A percentile compares a stretch with the other conserved stretches of the same genome.
These are phyloP conservation scores for Tolypocladium ophioglossoides DNA, from an alignment of 2,329 filamentous ascomycete species.

Conservation along the genomic window DNA sequence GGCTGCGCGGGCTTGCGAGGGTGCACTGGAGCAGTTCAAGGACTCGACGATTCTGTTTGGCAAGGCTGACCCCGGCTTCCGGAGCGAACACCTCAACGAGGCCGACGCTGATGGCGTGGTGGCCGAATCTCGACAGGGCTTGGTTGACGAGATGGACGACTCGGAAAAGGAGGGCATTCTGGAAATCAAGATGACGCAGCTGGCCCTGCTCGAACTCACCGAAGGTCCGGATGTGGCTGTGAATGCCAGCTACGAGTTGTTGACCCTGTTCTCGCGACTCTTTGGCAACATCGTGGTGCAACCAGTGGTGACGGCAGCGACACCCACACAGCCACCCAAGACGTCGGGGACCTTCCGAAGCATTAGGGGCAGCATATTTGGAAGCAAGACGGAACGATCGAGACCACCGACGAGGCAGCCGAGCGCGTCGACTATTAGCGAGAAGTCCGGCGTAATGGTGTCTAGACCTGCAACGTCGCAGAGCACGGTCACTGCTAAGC, in stretches of 20 bases:
- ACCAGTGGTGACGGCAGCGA: constrained; percentile 28
- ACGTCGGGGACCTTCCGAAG: constrained; percentile 63
- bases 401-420: constrained; percentile 30
- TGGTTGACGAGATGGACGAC: constrained; percentile 72
- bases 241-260: constrained; percentile 75
- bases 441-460: constrained; percentile 22
- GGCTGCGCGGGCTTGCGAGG: constrained; percentile 75
- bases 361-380: constrained; percentile 68
- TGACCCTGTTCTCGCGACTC: constrained; percentile 70
- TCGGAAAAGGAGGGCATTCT: constrained; percentile 78
- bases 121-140: constrained; percentile 26
- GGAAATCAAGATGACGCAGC: constrained; percentile 93
- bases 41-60: constrained; percentile 62
- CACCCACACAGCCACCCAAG: constrained; percentile 47
- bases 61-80: constrained; percentile 41
- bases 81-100: constrained; percentile 58
- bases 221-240: constrained; percentile 80
- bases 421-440: constrained; percentile 22
- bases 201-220: constrained; percentile 70
- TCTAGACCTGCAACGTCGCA: constrained; percentile 29
- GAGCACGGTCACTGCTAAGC: constrained; percentile 38
- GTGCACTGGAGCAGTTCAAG: constrained; percentile 82
- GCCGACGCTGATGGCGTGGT: constrained; percentile 22
- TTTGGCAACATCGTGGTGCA: constrained; percentile 52
- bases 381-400: constrained; percentile 39